Conservation (phyloP, 345 rosid species). For the Physaria fendleri region DNA sequence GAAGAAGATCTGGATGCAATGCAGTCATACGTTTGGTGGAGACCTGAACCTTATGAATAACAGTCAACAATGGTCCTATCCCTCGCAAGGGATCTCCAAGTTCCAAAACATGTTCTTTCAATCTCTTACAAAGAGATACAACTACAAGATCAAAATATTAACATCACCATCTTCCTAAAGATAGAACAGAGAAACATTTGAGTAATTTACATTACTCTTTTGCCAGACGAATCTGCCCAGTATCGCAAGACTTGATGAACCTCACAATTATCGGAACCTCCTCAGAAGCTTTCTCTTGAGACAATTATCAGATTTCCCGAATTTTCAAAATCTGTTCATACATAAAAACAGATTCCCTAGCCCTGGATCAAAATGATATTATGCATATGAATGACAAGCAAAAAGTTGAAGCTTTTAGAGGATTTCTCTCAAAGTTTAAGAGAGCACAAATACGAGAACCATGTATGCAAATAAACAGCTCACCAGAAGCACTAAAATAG, state of each 20-base stretch:
- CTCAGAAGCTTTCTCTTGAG: conserved; percentile 44
- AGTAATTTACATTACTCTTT: conserved; percentile 63
- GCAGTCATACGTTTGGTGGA: too few relatives aligned
- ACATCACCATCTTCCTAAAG: background rate
- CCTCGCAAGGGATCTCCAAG: too few relatives aligned
- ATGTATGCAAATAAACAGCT: background rate
- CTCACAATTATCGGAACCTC: conserved; percentile 40
- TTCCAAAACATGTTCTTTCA: too few relatives aligned
- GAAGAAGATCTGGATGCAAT: too few relatives aligned
- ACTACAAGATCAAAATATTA: too few relatives aligned
- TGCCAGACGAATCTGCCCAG: conserved; percentile 66
- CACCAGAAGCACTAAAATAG: background rate
- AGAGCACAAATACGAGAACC: background rate
- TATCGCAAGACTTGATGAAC: conserved; percentile 58
- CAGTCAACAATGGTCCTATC: too few relatives aligned
- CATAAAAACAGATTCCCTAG: background rate
- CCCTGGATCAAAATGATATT: background rate
- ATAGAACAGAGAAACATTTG: background rate
- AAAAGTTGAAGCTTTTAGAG: background rate
- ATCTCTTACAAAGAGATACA: too few relatives aligned
- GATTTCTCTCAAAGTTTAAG: background rate
- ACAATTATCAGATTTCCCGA: too few relatives aligned
- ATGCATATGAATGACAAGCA: background rate
- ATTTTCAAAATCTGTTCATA: too few relatives aligned
- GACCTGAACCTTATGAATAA: too few relatives aligned